phyloP scores from a whole-genome alignment of 805 yeast species.

The Wickerhamiella nectarea region DNA sequence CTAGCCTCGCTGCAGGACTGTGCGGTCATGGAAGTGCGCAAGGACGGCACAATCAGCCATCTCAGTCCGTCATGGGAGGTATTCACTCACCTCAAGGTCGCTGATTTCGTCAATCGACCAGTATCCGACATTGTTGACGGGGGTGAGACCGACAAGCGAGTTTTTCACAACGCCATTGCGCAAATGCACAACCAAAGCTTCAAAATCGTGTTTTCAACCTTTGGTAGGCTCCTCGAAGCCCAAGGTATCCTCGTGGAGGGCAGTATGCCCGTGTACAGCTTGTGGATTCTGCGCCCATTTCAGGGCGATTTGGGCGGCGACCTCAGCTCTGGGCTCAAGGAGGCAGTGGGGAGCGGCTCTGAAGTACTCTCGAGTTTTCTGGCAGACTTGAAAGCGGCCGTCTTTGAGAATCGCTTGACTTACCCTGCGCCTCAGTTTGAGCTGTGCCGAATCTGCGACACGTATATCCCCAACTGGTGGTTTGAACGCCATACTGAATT shows the following conservation, averaged over 20 bases:
- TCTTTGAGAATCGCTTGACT: constrained; percentile 39
- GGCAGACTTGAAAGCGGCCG: constrained; percentile 46
- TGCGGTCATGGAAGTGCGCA: constrained; percentile 59
- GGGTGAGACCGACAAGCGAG: constrained; percentile 15
- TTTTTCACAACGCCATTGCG: constrained; percentile 18
- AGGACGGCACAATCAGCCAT: constrained; percentile 65
- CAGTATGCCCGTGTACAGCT: constrained; percentile 39
- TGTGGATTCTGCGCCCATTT: constrained; percentile 52
- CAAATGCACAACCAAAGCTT: constrained; percentile 3
- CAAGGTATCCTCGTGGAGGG: constrained; percentile 80
- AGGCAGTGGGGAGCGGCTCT: constrained; percentile 77
- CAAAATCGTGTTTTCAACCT: constrained; percentile 1
- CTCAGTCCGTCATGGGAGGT: constrained; percentile 66
- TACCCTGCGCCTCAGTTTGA: constrained; percentile 71
- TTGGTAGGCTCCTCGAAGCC: constrained; percentile 46
- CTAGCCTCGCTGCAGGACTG: constrained; percentile 9
- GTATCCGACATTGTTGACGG: constrained; percentile 20
- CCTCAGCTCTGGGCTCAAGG: constrained; percentile 31
- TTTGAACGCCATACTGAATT: constrained; percentile 79
- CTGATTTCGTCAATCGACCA: constrained; percentile 16
- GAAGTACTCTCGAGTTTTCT: constrained; percentile 69
- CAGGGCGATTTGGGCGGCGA: constrained; percentile 4
- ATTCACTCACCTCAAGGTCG: constrained; percentile 40
- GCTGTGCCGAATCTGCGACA: constrained; percentile 86
- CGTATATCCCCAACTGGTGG: constrained; percentile 91